Percentiles rank a stretch among this genome's conserved stretches.
Conservation (phyloP, 1,284 basidiomycete species). For the Inonotus hispidus region DNA sequence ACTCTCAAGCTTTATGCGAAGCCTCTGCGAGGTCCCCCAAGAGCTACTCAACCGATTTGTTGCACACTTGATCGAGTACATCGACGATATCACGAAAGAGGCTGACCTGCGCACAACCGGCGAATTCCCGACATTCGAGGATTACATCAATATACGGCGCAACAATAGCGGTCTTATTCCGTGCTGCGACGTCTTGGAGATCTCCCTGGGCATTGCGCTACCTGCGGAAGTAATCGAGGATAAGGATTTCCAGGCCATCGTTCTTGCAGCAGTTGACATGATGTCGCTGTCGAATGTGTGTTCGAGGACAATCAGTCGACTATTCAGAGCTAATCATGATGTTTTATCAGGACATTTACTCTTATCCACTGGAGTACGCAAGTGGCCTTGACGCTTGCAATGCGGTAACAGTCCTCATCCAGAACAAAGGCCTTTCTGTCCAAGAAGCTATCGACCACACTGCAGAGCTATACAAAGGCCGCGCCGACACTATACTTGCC, state of each 20-base stretch:
- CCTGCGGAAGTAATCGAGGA: conserved; percentile 18
- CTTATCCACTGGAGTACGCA: conserved; percentile 53
- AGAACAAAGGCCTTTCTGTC: conserved; percentile 29
- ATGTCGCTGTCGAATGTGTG: conserved; percentile 40
- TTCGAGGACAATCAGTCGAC: background rate
- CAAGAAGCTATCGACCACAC: conserved; percentile 34
- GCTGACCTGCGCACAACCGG: conserved; percentile 32
- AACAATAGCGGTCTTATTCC: conserved; percentile 37
- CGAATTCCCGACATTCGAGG: conserved; percentile 28
- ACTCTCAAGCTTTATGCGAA: conserved; percentile 7
- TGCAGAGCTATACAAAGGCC: conserved; percentile 26
- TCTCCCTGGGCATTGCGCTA: conserved; percentile 17
- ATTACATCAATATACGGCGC: conserved; percentile 33
- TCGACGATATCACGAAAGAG: conserved; percentile 33
- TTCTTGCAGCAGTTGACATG: conserved; percentile 24
- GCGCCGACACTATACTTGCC: conserved; percentile 29
- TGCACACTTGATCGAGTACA: conserved; percentile 30
- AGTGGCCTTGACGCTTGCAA: conserved; percentile 35
- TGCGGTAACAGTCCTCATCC: conserved; percentile 37
- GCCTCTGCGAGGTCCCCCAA: background rate
- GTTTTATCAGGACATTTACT: conserved; percentile 53
- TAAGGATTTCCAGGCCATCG: conserved; percentile 4
- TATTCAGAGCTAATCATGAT: background rate
- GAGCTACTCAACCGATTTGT: conserved; percentile 29
- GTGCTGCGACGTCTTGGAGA: conserved; percentile 37